phyloP scores from a whole-genome alignment of 441 rosid species.

The Bruguiera hainesii region DNA sequence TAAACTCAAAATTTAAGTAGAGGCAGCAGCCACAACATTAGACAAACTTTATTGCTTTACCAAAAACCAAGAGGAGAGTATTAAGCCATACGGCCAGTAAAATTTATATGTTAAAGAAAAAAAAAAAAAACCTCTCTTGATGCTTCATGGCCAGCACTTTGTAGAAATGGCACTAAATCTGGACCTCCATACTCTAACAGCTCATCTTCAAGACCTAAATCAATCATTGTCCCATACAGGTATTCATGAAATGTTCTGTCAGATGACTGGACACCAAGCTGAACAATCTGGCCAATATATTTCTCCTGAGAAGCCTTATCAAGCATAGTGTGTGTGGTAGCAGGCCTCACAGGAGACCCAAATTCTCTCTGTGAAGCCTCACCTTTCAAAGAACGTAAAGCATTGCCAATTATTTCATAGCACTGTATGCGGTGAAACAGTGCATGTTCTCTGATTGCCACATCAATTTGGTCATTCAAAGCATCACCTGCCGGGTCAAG shows the following conservation, averaged over 20 bases:
- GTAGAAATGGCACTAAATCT: conserved; percentile 95
- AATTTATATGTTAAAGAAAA: conserved; percentile 5
- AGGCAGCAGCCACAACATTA: neutral
- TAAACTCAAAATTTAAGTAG: conserved; percentile 8
- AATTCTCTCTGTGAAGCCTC: conserved; percentile 47
- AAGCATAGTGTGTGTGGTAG: conserved; percentile 42
- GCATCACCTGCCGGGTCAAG: conserved; percentile 96
- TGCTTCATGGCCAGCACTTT: conserved; percentile 65
- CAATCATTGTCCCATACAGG: conserved; percentile 74
- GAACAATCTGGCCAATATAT: conserved; percentile 91
- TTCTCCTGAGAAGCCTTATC: conserved; percentile 71
- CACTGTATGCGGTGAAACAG: conserved; percentile 79
- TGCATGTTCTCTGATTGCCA: conserved; percentile 66
- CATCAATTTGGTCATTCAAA: conserved; percentile 82
- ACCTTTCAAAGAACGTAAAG: conserved; percentile 68
- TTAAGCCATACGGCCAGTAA: neutral
- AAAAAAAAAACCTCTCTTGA: conserved; percentile 54
- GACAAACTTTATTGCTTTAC: conserved; percentile 8
- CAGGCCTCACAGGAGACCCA: conserved; percentile 55
- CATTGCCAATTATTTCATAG: conserved; percentile 79
- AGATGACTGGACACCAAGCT: conserved; percentile 87
- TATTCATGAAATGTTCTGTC: conserved; percentile 86
- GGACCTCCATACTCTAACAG: conserved; percentile 94
- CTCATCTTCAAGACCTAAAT: conserved; percentile 91
- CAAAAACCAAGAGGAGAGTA: conserved; percentile 6